Percentiles rank a stretch among this genome's conserved stretches.
These are phyloP conservation scores for Rhizopogon salebrosus DNA, from an alignment of 768 basidiomycete species.

Conservation along the genomic window DNA sequence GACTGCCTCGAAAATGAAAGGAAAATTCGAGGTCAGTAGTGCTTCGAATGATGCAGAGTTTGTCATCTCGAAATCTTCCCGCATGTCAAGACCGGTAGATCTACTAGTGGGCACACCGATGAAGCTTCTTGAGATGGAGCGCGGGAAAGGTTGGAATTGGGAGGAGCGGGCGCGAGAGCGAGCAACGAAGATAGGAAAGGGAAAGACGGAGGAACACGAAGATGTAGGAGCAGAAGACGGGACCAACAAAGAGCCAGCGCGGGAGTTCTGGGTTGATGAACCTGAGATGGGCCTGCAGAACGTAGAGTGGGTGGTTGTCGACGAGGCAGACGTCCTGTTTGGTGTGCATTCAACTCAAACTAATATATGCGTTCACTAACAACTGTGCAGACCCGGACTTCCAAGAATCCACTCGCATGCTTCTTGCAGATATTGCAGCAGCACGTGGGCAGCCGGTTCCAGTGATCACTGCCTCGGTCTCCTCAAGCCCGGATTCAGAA, in stretches of 20 bases:
- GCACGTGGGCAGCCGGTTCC: conserved; percentile 36
- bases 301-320: conserved; percentile 86
- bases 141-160: conserved; percentile 51
- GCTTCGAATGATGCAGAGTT: conserved; percentile 16
- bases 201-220: conserved; percentile 23
- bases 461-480: conserved; percentile 14
- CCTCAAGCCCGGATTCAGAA: conserved; percentile 4
- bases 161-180: conserved; percentile 23
- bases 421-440: conserved; percentile 66
- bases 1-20: conserved; percentile 49
- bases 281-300: conserved; percentile 60
- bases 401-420: conserved; percentile 59
- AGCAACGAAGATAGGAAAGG: conserved; percentile 18
- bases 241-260: conserved; percentile 8
- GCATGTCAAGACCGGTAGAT: conserved; percentile 35
- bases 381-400: conserved; percentile 69
- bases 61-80: conserved; percentile 18
- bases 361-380: neutral
- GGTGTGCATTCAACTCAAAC: conserved; percentile 39
- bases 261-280: conserved; percentile 38
- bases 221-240: conserved; percentile 19
- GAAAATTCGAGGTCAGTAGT: conserved; percentile 20
- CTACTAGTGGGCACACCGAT: conserved; percentile 61
- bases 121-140: conserved; percentile 56
- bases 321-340: conserved; percentile 88